A percentile compares a stretch with the other conserved stretches of the same genome.
phyloP scores from a whole-genome alignment of 2,329 filamentous ascomycete genomes.

The Clarireedia hainanense region DNA sequence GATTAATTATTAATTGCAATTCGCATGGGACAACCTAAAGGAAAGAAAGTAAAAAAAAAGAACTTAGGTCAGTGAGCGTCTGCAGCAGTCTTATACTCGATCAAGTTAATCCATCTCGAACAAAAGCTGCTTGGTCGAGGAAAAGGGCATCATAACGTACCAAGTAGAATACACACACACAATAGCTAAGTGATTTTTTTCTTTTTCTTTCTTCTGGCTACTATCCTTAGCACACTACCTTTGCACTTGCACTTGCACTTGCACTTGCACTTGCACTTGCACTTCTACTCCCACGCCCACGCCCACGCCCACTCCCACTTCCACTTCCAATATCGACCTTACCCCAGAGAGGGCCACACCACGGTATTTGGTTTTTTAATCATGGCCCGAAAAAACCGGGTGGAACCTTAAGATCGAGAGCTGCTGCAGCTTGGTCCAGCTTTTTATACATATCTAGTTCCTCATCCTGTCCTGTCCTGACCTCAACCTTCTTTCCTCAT shows the following conservation, averaged over 20 bases:
- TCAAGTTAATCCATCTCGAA: not conserved
- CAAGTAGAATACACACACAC: not conserved
- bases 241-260: not conserved
- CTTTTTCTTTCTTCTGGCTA: not conserved
- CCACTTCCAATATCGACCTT: not conserved
- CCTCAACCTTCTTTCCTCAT: slow-evolving; percentile 1
- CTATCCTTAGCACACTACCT: not conserved
- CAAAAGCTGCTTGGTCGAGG: not conserved
- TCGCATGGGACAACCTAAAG: not conserved
- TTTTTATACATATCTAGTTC: slow-evolving; percentile 22
- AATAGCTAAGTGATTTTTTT: too few species aligned
- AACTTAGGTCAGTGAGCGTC: not conserved
- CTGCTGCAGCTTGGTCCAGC: slow-evolving; percentile 11
- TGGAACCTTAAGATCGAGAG: slow-evolving; percentile 21
- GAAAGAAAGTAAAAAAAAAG: not conserved
- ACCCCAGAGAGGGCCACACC: slow-evolving; percentile 7
- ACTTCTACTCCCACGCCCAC: not conserved
- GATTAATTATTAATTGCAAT: not conserved
- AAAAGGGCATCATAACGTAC: not conserved
- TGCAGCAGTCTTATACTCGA: not conserved
- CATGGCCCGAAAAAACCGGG: slow-evolving; percentile 19
- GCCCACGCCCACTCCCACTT: not conserved
- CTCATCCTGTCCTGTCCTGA: slow-evolving; percentile 12
- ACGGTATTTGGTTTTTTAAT: slow-evolving; percentile 5
- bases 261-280: not conserved